Evolutionary conservation across 768 basidiomycete species (phyloP).

Genomic region (Boletus speciosus): DNA sequence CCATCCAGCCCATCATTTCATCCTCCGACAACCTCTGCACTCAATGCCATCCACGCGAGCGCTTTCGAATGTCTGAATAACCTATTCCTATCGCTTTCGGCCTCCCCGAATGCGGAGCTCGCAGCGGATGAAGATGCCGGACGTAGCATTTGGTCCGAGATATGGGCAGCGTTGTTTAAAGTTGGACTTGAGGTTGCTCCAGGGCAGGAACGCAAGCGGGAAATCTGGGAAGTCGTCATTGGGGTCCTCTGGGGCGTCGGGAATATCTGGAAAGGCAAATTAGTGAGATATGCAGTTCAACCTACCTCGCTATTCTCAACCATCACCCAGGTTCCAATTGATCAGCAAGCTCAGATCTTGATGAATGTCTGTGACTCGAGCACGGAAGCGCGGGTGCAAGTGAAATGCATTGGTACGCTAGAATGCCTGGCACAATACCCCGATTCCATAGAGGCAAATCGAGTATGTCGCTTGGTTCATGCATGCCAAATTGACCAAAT

Average conservation of each 20-base stretch:
- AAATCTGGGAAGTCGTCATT: constrained; percentile 75
- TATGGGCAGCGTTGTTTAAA: constrained; percentile 60
- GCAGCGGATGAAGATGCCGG: constrained; percentile 49
- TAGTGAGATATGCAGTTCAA: constrained; percentile 42
- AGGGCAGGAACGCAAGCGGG: constrained; percentile 65
- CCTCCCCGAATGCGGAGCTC: constrained; percentile 40
- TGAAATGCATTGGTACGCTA: constrained; percentile 82
- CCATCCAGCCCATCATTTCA: constrained; percentile 65
- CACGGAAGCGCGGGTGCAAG: constrained; percentile 52
- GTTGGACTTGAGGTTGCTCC: constrained; percentile 57
- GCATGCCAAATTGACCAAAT: not conserved
- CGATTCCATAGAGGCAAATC: constrained; percentile 55
- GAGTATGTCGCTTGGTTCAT: constrained; percentile 29
- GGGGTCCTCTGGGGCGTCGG: constrained; percentile 91
- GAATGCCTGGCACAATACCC: constrained; percentile 77
- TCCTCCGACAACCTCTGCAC: constrained; percentile 83
- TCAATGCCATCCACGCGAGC: constrained; percentile 79
- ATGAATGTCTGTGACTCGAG: constrained; percentile 62
- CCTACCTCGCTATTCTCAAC: constrained; percentile 7
- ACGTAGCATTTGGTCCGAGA: constrained; percentile 54
- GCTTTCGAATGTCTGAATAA: constrained; percentile 91
- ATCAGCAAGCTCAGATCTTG: constrained; percentile 59
- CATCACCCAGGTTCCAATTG: constrained; percentile 46
- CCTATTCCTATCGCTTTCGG: constrained; percentile 71
- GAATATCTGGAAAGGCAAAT: constrained; percentile 61